A percentile compares a stretch with the other conserved stretches of the same genome.
phyloP scores from a whole-genome alignment of 2,329 filamentous ascomycete genomes.

The Ilyonectria sp. region DNA sequence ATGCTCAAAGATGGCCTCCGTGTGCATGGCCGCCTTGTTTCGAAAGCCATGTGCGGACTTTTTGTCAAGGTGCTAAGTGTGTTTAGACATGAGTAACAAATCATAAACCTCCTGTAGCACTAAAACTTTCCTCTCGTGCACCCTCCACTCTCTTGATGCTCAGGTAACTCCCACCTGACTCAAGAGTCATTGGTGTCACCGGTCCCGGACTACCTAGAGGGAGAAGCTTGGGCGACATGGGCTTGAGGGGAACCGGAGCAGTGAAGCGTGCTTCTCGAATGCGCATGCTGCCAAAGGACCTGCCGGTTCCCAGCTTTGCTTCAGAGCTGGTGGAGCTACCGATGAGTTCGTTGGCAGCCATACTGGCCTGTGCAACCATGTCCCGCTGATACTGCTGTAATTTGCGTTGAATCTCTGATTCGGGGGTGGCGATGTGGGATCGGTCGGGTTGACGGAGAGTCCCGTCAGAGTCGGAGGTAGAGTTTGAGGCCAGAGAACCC shows the following conservation, averaged over 20 bases:
- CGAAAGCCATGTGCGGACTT: neutral
- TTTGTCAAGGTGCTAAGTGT: neutral
- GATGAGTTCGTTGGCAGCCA: constrained; percentile 64
- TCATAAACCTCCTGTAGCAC: constrained; percentile 8
- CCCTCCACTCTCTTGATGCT: constrained; percentile 29
- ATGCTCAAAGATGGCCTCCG: neutral
- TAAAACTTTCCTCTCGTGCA: neutral
- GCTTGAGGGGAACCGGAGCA: constrained; percentile 60
- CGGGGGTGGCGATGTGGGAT: constrained; percentile 35
- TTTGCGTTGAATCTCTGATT: constrained; percentile 64
- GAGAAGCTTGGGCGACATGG: constrained; percentile 63
- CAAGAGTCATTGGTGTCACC: constrained; percentile 74
- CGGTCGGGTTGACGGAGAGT: constrained; percentile 37
- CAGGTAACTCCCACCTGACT: constrained; percentile 57
- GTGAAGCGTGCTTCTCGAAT: constrained; percentile 57
- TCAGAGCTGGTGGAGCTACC: constrained; percentile 47
- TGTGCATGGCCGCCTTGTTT: neutral
- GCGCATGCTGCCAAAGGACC: constrained; percentile 54
- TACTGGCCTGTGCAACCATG: constrained; percentile 71
- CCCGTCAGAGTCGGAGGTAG: constrained; percentile 56
- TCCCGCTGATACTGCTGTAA: constrained; percentile 73
- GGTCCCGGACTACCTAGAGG: constrained; percentile 73
- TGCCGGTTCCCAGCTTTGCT: constrained; percentile 45
- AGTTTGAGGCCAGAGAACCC: constrained; percentile 49
- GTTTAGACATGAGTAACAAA: neutral